Conservation (phyloP, 73 alveolate species). For the Effrenium voratum region DNA sequence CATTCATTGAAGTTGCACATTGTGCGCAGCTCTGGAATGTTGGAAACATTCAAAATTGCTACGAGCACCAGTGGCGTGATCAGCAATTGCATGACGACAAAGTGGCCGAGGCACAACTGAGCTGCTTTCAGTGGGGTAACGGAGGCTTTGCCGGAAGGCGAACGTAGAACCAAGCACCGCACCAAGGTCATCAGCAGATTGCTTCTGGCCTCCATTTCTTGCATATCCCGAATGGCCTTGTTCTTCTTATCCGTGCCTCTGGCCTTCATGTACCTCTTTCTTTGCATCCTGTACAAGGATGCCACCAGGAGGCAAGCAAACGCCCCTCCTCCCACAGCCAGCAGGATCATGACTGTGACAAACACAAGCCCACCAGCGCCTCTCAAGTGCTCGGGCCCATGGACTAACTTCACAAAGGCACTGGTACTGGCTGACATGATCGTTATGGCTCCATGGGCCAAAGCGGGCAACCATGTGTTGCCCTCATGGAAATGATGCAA, state of each 20-base stretch:
- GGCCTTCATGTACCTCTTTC: slow-evolving; percentile 35
- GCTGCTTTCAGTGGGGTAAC: background rate
- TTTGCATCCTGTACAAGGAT: slow-evolving; percentile 44
- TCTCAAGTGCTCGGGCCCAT: background rate
- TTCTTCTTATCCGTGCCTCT: slow-evolving; percentile 13
- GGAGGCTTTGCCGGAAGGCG: slow-evolving; percentile 39
- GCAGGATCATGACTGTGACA: background rate
- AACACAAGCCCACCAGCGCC: slow-evolving; percentile 1
- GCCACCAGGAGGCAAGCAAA: slow-evolving; percentile 28
- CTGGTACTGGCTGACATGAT: background rate
- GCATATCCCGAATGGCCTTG: background rate
- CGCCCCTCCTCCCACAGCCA: slow-evolving; percentile 12
- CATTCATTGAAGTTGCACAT: background rate
- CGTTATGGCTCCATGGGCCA: background rate
- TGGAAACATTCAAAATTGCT: background rate
- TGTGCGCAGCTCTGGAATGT: slow-evolving; percentile 1
- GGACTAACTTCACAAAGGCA: background rate
- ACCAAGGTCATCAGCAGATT: slow-evolving; percentile 62
- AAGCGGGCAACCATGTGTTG: background rate
- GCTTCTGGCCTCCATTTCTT: slow-evolving; percentile 7
- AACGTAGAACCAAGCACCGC: slow-evolving; percentile 56
- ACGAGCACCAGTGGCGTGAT: slow-evolving; percentile 4
- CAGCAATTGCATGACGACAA: slow-evolving; percentile 59
- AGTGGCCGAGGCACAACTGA: slow-evolving; percentile 41
- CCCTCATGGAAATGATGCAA: background rate